These are phyloP conservation scores for Erodium moschatum DNA, from an alignment of 441 rosid genomes.

Conservation along the genomic window DNA sequence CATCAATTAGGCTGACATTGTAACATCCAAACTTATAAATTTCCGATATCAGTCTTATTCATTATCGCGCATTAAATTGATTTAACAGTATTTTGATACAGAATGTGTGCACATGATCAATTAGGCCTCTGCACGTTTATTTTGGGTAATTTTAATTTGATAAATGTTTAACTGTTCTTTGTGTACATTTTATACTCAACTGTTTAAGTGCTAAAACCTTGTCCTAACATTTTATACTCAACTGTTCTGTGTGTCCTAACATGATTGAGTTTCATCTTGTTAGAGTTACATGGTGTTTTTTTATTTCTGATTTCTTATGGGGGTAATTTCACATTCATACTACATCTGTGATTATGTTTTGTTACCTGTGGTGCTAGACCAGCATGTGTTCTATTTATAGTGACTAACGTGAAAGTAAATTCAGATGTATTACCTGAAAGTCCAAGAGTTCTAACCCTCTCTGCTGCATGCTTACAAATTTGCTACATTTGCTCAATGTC, in stretches of 20 bases:
- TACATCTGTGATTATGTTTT: neutral
- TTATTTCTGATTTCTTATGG: neutral
- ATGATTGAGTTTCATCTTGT: neutral
- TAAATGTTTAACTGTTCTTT: no score
- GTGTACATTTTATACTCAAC: neutral
- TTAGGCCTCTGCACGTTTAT: neutral
- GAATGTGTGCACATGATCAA: neutral
- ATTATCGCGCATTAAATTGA: neutral
- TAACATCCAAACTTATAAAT: neutral
- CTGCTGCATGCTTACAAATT: neutral
- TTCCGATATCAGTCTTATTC: neutral
- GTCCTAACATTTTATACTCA: neutral
- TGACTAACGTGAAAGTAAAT: neutral
- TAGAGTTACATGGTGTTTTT: neutral
- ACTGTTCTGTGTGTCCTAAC: neutral
- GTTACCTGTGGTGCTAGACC: slow-evolving; percentile 6
- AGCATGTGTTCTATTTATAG: neutral
- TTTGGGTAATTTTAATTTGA: neutral
- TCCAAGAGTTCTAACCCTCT: neutral
- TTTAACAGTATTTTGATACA: neutral
- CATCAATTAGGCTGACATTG: no score
- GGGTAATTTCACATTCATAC: neutral
- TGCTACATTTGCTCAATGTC: neutral
- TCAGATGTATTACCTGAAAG: neutral
- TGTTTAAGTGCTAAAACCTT: neutral